Evolutionary conservation across 2,329 filamentous ascomycete species (phyloP).

Genomic region (Cercospora nicotianae): DNA sequence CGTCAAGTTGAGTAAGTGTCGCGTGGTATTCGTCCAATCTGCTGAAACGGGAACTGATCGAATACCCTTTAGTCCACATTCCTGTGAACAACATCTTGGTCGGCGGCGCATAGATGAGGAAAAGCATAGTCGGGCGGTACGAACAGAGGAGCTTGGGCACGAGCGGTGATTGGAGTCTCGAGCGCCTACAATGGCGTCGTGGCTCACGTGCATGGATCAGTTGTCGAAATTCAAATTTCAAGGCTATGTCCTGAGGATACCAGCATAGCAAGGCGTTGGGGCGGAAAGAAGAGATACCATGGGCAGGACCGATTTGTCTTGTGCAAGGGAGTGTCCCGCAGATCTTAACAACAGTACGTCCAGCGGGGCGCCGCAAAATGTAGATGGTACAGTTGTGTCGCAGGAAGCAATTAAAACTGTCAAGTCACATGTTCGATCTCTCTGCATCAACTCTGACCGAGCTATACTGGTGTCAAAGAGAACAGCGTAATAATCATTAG

Average conservation of each 20-base stretch:
- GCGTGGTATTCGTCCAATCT: not conserved
- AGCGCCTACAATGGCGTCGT: not conserved
- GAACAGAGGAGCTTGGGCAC: not conserved
- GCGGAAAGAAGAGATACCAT: conserved; percentile 4
- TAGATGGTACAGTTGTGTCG: not conserved
- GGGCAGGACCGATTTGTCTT: not conserved
- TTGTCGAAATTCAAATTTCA: not conserved
- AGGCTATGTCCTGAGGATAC: not conserved
- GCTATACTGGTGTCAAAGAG: not conserved
- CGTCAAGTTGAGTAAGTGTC: conserved; percentile 63
- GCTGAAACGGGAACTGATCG: not conserved
- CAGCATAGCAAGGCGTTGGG: conserved; percentile 25
- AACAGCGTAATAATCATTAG: not conserved
- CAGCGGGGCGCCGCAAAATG: not conserved
- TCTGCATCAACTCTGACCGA: not conserved
- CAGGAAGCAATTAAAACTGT: not conserved
- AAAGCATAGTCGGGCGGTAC: not conserved
- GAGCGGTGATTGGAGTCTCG: not conserved
- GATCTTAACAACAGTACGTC: not conserved
- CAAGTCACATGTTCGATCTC: not conserved
- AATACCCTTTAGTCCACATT: conserved; percentile 57
- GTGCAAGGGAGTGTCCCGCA: not conserved
- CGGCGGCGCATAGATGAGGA: conserved; percentile 57
- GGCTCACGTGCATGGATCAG: not conserved
- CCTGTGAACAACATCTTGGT: conserved; percentile 71